phyloP scores from a whole-genome alignment of 225 moss, liverwort and hornwort species.

The Asterella californica region DNA sequence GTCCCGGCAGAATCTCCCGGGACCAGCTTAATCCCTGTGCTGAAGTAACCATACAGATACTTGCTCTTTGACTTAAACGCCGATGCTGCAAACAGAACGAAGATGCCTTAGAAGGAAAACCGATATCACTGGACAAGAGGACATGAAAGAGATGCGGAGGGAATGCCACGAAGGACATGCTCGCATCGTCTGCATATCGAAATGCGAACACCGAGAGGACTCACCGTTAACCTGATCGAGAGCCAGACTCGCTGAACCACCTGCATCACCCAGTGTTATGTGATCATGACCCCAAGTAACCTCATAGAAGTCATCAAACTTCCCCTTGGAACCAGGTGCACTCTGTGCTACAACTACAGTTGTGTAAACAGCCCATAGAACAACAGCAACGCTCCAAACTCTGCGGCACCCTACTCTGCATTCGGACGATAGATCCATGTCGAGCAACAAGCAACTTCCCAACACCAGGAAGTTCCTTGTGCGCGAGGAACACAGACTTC shows the following conservation, averaged over 20 bases:
- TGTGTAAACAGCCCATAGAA: neutral
- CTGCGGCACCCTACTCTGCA: neutral
- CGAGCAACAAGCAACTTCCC: neutral
- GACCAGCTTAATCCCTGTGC: slow-evolving; percentile 55
- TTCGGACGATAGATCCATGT: neutral
- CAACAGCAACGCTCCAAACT: neutral
- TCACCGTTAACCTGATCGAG: slow-evolving; percentile 23
- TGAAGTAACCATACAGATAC: slow-evolving; percentile 60
- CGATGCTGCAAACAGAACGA: slow-evolving; percentile 36
- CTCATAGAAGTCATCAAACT: slow-evolving; percentile 29
- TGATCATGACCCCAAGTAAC: slow-evolving; percentile 30
- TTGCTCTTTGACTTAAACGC: slow-evolving; percentile 48
- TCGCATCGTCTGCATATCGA: too few relatives aligned
- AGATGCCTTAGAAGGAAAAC: too few relatives aligned
- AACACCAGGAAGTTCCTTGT: neutral
- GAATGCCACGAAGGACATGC: too few relatives aligned
- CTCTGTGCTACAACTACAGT: neutral
- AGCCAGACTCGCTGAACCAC: slow-evolving; percentile 23
- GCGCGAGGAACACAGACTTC: neutral
- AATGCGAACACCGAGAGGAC: neutral
- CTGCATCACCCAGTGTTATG: slow-evolving; percentile 12
- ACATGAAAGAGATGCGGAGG: too few relatives aligned
- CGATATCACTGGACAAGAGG: too few relatives aligned
- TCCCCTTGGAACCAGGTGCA: neutral
- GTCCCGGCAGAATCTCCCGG: slow-evolving; percentile 67